Percentiles rank a stretch among this genome's conserved stretches.
phyloP scores from a whole-genome alignment of 305 asterid species.

The Fraxinus dipetala region DNA sequence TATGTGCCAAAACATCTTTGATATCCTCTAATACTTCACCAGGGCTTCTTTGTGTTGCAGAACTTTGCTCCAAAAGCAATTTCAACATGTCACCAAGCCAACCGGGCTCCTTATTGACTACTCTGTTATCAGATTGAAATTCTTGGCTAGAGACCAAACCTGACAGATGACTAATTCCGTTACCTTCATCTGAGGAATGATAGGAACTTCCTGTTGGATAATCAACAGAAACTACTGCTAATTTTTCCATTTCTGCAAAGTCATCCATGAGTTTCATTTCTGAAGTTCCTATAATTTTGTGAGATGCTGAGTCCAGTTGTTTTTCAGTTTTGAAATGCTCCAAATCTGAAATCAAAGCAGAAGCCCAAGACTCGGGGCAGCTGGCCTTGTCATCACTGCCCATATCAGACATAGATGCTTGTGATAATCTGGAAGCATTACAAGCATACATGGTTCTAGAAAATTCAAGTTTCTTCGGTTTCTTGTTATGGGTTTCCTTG shows the following conservation, averaged over 20 bases:
- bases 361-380: constrained; percentile 62
- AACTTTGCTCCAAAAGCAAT: constrained; percentile 42
- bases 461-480: constrained; percentile 29
- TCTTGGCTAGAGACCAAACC: constrained; percentile 27
- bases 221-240: constrained; percentile 50
- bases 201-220: constrained; percentile 33
- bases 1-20: constrained; percentile 36
- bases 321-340: constrained; percentile 54
- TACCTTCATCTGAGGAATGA: constrained; percentile 36
- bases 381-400: constrained; percentile 71
- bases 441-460: constrained; percentile 24
- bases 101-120: constrained; percentile 16
- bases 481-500: constrained; percentile 37
- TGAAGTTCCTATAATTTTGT: constrained; percentile 44
- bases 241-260: constrained; percentile 88
- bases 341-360: constrained; percentile 54
- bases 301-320: constrained; percentile 31
- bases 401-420: constrained; percentile 48
- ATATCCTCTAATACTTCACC: constrained; percentile 46
- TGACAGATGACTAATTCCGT: constrained; percentile 21
- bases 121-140: constrained; percentile 14
- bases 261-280: constrained; percentile 91
- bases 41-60: constrained; percentile 36
- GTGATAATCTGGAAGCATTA: constrained; percentile 30
- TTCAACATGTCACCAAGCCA: constrained; percentile 35